phyloP scores from a whole-genome alignment of 2,329 filamentous ascomycete species.

The Nothophoma quercina region DNA sequence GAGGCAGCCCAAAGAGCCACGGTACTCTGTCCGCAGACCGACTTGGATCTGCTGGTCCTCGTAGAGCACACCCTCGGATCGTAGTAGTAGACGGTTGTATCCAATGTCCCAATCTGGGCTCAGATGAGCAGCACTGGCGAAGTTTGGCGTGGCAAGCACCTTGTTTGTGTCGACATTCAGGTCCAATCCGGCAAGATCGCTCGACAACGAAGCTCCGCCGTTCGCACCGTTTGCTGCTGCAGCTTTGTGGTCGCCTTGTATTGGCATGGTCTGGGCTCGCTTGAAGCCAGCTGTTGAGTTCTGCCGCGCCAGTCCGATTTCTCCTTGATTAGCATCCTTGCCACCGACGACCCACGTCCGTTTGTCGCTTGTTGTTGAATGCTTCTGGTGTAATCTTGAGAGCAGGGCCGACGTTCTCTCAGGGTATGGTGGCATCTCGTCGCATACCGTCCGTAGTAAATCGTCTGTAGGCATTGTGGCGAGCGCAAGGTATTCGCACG shows the following conservation, averaged over 20 bases:
- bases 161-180: conserved; percentile 68
- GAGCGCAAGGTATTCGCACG: conserved; percentile 91
- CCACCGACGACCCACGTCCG: conserved; percentile 98
- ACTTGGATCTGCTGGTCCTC: conserved; percentile 95
- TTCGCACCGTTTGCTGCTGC: conserved; percentile 52
- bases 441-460: conserved; percentile 88
- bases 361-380: conserved; percentile 90
- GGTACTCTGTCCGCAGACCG: conserved; percentile 90
- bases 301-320: conserved; percentile 77
- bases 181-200: conserved; percentile 79
- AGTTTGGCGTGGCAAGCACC: conserved; percentile 74
- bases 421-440: conserved; percentile 98
- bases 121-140: conserved; percentile 90
- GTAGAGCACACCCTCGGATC: conserved; percentile 86
- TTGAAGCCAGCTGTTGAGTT: conserved; percentile 74
- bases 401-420: conserved; percentile 91
- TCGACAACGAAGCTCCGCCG: conserved; percentile 60
- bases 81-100: conserved; percentile 81
- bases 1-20: conserved; percentile 91
- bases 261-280: conserved; percentile 75
- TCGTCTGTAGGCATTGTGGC: conserved; percentile 89
- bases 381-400: conserved; percentile 92
- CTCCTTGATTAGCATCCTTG: conserved; percentile 90
- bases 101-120: conserved; percentile 95
- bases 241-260: conserved; percentile 41